These are phyloP conservation scores for Pichia sp. DNA, from an alignment of 1,139 yeast genomes.

Conservation along the genomic window DNA sequence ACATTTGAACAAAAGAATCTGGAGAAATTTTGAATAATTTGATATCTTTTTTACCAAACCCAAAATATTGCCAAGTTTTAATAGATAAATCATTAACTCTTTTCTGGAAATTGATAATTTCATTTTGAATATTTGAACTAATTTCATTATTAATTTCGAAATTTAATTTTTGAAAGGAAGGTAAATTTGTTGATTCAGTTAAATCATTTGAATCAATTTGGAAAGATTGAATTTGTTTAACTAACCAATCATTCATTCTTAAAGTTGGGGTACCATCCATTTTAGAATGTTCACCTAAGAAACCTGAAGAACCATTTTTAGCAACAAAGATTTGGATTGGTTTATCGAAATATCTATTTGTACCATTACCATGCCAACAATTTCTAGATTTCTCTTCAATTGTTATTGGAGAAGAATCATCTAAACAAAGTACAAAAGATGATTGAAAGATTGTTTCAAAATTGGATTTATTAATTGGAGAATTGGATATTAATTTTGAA, in stretches of 20 bases:
- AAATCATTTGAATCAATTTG: constrained; percentile 21
- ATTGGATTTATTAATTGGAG: constrained; percentile 40
- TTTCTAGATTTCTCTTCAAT: constrained; percentile 79
- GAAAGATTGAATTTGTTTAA: constrained; percentile 34
- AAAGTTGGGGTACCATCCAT: constrained; percentile 98
- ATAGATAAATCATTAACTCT: constrained; percentile 50
- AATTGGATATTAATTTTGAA: constrained; percentile 42
- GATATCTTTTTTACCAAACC: constrained; percentile 64
- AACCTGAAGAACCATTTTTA: constrained; percentile 84
- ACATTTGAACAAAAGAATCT: constrained; percentile 69
- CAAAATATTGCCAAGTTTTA: constrained; percentile 62
- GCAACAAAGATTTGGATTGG: constrained; percentile 80
- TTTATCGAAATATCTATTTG: constrained; percentile 87
- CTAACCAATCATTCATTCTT: constrained; percentile 73
- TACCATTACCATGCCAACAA: constrained; percentile 93
- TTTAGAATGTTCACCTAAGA: constrained; percentile 92
- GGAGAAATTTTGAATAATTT: constrained; percentile 67
- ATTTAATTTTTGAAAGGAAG: constrained; percentile 29
- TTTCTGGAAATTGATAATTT: constrained; percentile 43
- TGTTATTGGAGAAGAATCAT: constrained; percentile 62
- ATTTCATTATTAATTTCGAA: constrained; percentile 50
- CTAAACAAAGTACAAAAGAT: constrained; percentile 76
- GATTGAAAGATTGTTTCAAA: constrained; percentile 68
- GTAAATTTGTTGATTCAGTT: neutral
- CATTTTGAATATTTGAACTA: constrained; percentile 42